Evolutionary conservation across 2,329 filamentous ascomycete genomes (phyloP), one percentile per base, ranked within the genome.

Genomic region (Penicillium sp.): DNA sequence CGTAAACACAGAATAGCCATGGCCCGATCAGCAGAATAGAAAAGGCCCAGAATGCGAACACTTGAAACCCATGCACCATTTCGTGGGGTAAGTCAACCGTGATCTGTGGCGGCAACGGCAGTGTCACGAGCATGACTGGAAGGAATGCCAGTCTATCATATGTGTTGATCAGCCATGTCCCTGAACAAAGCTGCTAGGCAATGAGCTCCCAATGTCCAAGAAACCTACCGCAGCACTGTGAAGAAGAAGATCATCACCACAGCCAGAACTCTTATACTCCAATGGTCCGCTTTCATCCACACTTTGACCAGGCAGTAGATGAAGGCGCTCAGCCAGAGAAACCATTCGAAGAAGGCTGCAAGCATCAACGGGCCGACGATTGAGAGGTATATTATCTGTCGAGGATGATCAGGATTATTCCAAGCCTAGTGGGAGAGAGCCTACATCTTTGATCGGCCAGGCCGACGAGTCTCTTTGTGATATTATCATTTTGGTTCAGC

Each of bases 41-140:
- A 65, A 97, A 97, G 29, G 89, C 87, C 87, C 91, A 97, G 74
- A 97, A 97, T 4, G 92, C 92, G 70, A 97, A 96, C 89, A 91
- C 95, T 71, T 97, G 92, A 15, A 97, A 81, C 46, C 89, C 81
- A 2, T 72, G 75, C 40, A 94, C 88, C 80, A 94, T 84, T 1
- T 74, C 53, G 3, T 72, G 54, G 0, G 93, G 92, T 76, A 93
- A 95, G 65, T 89, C 83, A 58, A 84, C 80, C 8, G 87, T 87
- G 45, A 97, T 80, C 57, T 85, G 82, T 21, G 81, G 76, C 0
- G 93, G 93, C 3, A 97, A 80, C 0, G 93, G 93, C 5, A 97
- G 80, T 0, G 92, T 97, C 47, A 96, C 91, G 23, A 97, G 76
- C 92, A 97, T 96, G 63, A 97, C 89, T 0, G 93, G 93, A 29